These are phyloP conservation scores for Trametes cinnabarina DNA, from an alignment of 768 basidiomycete genomes.

Conservation along the genomic window DNA sequence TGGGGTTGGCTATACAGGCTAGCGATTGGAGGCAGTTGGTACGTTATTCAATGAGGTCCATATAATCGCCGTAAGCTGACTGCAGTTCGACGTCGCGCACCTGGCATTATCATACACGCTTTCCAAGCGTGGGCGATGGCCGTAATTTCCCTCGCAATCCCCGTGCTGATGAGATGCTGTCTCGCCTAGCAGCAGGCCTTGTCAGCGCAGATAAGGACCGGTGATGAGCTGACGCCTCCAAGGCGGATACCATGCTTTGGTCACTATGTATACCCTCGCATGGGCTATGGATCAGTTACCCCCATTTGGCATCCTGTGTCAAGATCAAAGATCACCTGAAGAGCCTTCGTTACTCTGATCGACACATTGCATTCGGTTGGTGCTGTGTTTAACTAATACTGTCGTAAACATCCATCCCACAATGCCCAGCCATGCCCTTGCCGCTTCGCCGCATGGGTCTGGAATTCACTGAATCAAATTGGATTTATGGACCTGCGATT, in stretches of 20 bases:
- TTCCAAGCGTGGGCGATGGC: constrained; percentile 57
- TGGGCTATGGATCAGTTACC: constrained; percentile 7
- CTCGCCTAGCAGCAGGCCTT: constrained; percentile 61
- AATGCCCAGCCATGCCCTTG: too few species aligned
- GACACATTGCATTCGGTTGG: neutral
- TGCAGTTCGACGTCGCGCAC: neutral
- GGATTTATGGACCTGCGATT: too few species aligned
- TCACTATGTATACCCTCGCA: constrained; percentile 2
- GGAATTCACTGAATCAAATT: too few species aligned
- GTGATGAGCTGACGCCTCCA: constrained; percentile 19
- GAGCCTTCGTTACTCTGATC: neutral
- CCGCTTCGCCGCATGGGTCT: neutral
- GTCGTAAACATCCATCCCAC: neutral
- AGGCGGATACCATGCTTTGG: neutral
- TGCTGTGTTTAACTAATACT: neutral
- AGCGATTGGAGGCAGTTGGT: constrained; percentile 65
- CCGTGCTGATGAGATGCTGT: constrained; percentile 61
- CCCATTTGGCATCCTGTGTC: neutral
- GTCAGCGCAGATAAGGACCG: constrained; percentile 53
- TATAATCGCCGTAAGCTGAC: neutral
- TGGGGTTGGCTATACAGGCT: constrained; percentile 54
- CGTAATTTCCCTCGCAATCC: constrained; percentile 66
- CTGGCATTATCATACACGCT: neutral
- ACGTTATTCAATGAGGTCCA: constrained; percentile 28
- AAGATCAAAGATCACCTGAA: neutral